A percentile compares a stretch with the other conserved stretches of the same genome.
These are phyloP conservation scores for Elsinoe necatrix DNA, from an alignment of 2,329 filamentous ascomycete genomes.

Conservation along the genomic window DNA sequence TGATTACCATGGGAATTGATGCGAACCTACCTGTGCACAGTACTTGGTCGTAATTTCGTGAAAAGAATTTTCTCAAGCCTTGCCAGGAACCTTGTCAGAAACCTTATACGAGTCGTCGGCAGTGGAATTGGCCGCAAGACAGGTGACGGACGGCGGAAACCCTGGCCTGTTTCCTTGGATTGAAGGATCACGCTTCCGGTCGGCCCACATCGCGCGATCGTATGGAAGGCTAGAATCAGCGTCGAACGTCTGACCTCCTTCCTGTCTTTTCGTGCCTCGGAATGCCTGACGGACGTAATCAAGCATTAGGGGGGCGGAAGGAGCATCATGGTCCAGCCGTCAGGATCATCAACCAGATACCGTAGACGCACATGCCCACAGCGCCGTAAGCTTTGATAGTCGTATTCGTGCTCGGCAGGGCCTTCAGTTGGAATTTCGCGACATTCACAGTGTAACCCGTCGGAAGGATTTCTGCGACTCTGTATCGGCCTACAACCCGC, in stretches of 20 bases:
- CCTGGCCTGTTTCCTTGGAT: not conserved
- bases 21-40: not conserved
- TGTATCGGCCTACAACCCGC: not conserved
- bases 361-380: not conserved
- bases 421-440: not conserved
- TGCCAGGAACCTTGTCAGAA: not conserved
- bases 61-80: conserved; percentile 4
- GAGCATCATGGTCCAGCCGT: not conserved
- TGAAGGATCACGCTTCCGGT: conserved; percentile 5
- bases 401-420: not conserved
- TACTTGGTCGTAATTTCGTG: not conserved
- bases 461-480: conserved; percentile 4
- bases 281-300: conserved; percentile 5
- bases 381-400: not conserved
- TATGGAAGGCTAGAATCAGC: not conserved
- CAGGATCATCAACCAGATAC: not conserved
- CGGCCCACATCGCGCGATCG: conserved; percentile 9
- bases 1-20: not conserved
- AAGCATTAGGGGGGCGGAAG: not conserved
- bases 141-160: not conserved
- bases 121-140: conserved; percentile 2
- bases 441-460: not conserved
- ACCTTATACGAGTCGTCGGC: not conserved
- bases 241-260: conserved; percentile 7
- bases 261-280: conserved; percentile 3